Evolutionary conservation across 2,329 filamentous ascomycete genomes (phyloP).

Genomic region (Metarhizium robertsii): DNA sequence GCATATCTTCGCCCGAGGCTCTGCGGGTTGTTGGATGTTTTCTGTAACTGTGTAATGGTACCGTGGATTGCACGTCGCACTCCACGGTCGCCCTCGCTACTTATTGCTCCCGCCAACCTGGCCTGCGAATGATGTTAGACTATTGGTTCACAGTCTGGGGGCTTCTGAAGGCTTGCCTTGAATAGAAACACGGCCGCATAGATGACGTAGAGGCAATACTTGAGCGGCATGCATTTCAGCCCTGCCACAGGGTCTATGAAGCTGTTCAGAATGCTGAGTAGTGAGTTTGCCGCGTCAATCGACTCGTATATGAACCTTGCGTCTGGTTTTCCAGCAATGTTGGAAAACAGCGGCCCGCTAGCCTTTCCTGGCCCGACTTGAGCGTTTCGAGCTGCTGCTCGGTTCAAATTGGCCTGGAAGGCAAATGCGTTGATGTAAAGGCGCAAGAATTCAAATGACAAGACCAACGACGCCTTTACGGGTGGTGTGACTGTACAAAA

Average conservation of each 20-base stretch:
- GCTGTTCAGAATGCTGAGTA: conserved; percentile 50
- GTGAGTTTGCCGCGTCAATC: conserved; percentile 53
- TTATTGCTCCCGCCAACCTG: conserved; percentile 49
- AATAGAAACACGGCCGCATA: conserved; percentile 58
- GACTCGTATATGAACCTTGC: conserved; percentile 59
- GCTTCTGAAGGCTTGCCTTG: conserved; percentile 34
- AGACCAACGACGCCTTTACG: conserved; percentile 56
- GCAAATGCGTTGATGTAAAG: conserved; percentile 70
- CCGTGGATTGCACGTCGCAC: conserved; percentile 48
- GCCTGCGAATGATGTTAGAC: conserved; percentile 24
- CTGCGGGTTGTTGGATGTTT: conserved; percentile 46
- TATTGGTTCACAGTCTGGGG: too few relatives aligned
- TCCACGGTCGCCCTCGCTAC: conserved; percentile 41
- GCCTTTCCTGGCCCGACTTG: conserved; percentile 25
- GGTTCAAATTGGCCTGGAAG: conserved; percentile 59
- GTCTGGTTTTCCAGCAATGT: conserved; percentile 51
- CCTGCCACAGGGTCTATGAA: conserved; percentile 49
- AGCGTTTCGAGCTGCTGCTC: conserved; percentile 25
- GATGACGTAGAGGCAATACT: conserved; percentile 53
- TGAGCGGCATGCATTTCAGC: conserved; percentile 54
- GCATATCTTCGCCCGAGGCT: conserved; percentile 54
- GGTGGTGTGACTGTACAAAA: conserved; percentile 42
- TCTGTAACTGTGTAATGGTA: conserved; percentile 50
- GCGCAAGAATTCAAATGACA: conserved; percentile 64
- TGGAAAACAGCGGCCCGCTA: conserved; percentile 35